Conservation (phyloP, 1,139 yeast species). For the Yamadazyma taylorii region DNA sequence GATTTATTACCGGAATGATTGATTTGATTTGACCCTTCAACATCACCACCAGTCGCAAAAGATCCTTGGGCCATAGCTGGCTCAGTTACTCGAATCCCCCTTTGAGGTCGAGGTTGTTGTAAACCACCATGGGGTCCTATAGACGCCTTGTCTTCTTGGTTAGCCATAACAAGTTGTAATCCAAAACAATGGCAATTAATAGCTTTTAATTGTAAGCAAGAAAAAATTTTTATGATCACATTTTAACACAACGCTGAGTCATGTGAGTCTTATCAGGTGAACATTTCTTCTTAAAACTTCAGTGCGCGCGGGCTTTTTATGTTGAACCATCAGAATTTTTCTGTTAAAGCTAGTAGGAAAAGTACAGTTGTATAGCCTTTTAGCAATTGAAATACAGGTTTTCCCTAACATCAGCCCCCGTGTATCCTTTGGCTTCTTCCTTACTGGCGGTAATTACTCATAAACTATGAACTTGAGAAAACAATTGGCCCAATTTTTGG, state of each 20-base stretch:
- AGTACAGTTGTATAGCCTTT: no score
- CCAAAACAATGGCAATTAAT: neutral
- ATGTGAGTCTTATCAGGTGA: neutral
- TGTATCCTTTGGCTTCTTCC: no score
- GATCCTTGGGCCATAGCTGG: neutral
- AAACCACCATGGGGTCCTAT: conserved; percentile 6
- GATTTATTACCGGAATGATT: neutral
- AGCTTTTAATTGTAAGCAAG: no score
- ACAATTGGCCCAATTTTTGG: conserved; percentile 56
- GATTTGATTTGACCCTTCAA: neutral
- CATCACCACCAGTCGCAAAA: conserved; percentile 4
- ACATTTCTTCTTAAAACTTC: no score
- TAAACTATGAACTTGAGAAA: conserved; percentile 44
- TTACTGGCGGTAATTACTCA: no score
- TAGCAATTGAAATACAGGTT: no score
- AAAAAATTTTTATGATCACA: neutral
- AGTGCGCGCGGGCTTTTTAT: no score
- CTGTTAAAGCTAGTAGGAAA: no score
- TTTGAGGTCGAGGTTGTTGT: conserved; percentile 18
- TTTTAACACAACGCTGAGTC: no score
- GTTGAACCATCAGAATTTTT: no score
- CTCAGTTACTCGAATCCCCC: conserved; percentile 1
- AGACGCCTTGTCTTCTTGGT: no score
- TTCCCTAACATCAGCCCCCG: no score
- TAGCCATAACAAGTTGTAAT: neutral